Base-by-base conservation (phyloP, 2,329 filamentous ascomycete genomes). In the Microdochium bolleyi region DNA sequence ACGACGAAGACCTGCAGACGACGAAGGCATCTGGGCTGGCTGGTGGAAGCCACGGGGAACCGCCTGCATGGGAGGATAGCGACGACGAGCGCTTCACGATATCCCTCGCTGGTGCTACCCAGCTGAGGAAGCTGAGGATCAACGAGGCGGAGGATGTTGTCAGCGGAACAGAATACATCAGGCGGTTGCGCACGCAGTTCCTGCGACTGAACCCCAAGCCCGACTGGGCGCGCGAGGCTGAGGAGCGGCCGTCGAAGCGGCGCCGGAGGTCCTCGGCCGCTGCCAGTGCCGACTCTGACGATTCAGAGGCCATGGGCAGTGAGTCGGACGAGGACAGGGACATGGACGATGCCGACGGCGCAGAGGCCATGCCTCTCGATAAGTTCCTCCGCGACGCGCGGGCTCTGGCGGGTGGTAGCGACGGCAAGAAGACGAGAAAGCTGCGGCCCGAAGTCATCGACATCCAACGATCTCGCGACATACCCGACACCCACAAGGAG, bases 1-100 rank as follows among this genome's bases (percentile, higher is more conserved):
- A 99, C 67, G 97, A 92, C 68, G 94, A 99, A 62, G 94, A 99
- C 64, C 94, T 97, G 64, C 82, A 89, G 52, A 74, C 96, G 56
- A 82, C 84, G 7, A 79, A 24, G 19, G 7, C 14, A 24, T 3
- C 41, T 13, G 41, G 41, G n/a, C 19, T 8, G 37, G 41, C 13
- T 22, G 37, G 37, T n/a, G 3, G 21, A 19, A 22, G 41, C 41
- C 41, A 46, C 7, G 41, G 41, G 4, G 73, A 78, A 44, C 73
- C 75, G 21, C 78, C 85, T 2, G 88, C 84, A 1, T 99, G 94
- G 94, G 84, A 92, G 60, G 94, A 99, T 67, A 97, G 92, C 68
- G 94, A 99, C 62, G 94, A 99, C 64, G 94, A 97, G 64, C 82
- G 89, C 52, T 74, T 96, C 56, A 82, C 84, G 7, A 79, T 99